phyloP scores from a whole-genome alignment of 306 rosid species.

The Prinsepia uniflora region DNA sequence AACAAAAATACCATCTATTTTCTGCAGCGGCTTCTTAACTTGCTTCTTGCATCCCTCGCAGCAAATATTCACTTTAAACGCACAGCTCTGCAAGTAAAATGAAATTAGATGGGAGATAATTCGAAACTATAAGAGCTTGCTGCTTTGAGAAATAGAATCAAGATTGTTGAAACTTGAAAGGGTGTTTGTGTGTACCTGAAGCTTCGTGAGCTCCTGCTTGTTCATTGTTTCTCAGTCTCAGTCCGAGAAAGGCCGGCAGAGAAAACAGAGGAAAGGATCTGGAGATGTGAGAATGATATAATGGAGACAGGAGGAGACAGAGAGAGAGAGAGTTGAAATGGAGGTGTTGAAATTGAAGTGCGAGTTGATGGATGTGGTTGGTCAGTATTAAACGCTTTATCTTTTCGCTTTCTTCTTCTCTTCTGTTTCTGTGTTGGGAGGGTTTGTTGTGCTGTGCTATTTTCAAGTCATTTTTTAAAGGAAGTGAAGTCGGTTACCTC shows the following conservation, averaged over 20 bases:
- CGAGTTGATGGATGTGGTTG: slow-evolving; percentile 36
- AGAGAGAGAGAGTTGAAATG: slow-evolving; percentile 17
- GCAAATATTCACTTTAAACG: slow-evolving; percentile 72
- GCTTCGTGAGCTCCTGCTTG: slow-evolving; percentile 70
- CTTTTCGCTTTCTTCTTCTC: slow-evolving; percentile 18
- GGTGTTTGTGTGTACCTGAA: slow-evolving; percentile 55
- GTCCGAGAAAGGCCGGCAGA: neutral
- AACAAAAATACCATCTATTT: slow-evolving; percentile 62
- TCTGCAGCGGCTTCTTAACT: slow-evolving; percentile 77
- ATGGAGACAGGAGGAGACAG: neutral
- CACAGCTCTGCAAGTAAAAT: slow-evolving; percentile 51
- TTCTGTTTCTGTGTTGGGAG: slow-evolving; percentile 26
- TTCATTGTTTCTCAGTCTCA: slow-evolving; percentile 38
- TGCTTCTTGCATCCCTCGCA: slow-evolving; percentile 84
- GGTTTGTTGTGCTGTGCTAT: slow-evolving; percentile 24
- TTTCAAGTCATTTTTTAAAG: slow-evolving; percentile 7
- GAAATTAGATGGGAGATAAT: neutral
- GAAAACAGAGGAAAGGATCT: slow-evolving; percentile 1
- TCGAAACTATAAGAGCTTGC: neutral
- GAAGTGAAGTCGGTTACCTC: neutral
- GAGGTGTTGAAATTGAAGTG: neutral
- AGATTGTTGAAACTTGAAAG: slow-evolving; percentile 5
- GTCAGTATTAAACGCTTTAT: slow-evolving; percentile 31
- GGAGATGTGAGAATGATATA: slow-evolving; percentile 13
- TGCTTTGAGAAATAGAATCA: neutral